Base-by-base conservation (phyloP, 1,284 basidiomycete genomes). In the Cutaneotrichosporon cutaneum region DNA sequence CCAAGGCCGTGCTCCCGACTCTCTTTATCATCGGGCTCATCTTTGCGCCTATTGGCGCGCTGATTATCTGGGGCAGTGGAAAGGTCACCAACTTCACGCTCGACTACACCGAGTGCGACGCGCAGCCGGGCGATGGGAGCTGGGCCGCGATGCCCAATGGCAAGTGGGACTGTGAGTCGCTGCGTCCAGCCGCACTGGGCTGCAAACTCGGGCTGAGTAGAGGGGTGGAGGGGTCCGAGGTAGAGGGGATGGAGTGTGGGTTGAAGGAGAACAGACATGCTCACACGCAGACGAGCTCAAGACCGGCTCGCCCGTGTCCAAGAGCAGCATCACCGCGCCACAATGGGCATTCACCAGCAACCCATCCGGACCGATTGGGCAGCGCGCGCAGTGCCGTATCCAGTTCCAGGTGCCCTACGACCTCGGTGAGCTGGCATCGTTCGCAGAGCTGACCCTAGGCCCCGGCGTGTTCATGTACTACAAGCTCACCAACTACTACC, bases 1-100 rank as follows among this genome's bases (percentile, higher is more conserved):
- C 96, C 3, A 93, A 93, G 80, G 95, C 94, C 1, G 96, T 99
- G 16, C 85, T 99, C 13, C 96, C 96, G 6, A 95, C 94, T 2
- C 86, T 99, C 58, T 96, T 99, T 81, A 86, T 97, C 72, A 87
- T 98, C 72, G 95, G 92, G 54, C 83, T 98, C 70, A 82, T 98
- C 70, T 99, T 99, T 76, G 94, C 92, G 1, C 94, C 94, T 60
- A 94, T 99, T 71, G 96, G 95, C 22, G 96, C 88, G 55, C 84
- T 99, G 51, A 86, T 95, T 70, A 87, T 94, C 61, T 95, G 92
- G 92, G 94, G 93, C 59, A 87, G 85, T 67, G 85, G 87, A 64
- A 81, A 86, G 78, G 93, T 98, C 67, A 90, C 90, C 42, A 91
- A 97, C 79, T 92, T 99, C 79, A 91, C 90, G 4, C 86, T 99